A percentile compares a stretch with the other conserved stretches of the same genome.
Evolutionary conservation across 1,139 yeast species (phyloP).

Genomic region (Kodamaea alishanica): DNA sequence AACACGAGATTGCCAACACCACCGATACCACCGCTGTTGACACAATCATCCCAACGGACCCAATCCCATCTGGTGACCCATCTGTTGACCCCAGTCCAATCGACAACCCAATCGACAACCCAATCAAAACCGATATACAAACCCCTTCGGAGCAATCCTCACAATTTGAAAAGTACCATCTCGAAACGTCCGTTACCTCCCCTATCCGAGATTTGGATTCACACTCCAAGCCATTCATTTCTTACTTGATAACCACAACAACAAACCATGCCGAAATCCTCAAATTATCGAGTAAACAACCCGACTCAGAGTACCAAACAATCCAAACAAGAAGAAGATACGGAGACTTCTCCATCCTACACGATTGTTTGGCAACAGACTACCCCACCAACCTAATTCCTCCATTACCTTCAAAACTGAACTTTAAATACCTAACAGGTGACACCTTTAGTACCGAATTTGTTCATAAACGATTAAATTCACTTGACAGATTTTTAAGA

Average conservation of each 20-base stretch:
- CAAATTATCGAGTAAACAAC: constrained; percentile 21
- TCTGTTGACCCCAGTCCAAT: too few species aligned
- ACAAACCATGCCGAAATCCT: constrained; percentile 45
- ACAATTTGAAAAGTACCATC: too few species aligned
- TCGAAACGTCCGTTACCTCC: constrained; percentile 50
- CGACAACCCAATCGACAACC: too few species aligned
- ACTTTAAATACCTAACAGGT: constrained; percentile 91
- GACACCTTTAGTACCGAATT: constrained; percentile 81
- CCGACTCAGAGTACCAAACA: constrained; percentile 25
- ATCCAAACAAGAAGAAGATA: constrained; percentile 71
- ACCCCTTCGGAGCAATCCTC: too few species aligned
- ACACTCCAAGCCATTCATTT: constrained; percentile 75
- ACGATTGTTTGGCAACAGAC: constrained; percentile 69
- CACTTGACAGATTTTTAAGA: constrained; percentile 71
- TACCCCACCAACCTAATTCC: constrained; percentile 86
- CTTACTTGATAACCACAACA: constrained; percentile 72
- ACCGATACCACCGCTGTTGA: too few species aligned
- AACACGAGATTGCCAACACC: too few species aligned
- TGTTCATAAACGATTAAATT: constrained; percentile 78
- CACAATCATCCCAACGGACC: too few species aligned
- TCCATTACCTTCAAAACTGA: constrained; percentile 90
- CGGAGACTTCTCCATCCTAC: constrained; percentile 77
- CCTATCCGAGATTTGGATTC: constrained; percentile 78
- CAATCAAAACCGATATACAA: too few species aligned
- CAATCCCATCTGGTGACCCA: too few species aligned